Conservation (phyloP, 768 basidiomycete genomes). For the Leucocoprinus leucothites region DNA sequence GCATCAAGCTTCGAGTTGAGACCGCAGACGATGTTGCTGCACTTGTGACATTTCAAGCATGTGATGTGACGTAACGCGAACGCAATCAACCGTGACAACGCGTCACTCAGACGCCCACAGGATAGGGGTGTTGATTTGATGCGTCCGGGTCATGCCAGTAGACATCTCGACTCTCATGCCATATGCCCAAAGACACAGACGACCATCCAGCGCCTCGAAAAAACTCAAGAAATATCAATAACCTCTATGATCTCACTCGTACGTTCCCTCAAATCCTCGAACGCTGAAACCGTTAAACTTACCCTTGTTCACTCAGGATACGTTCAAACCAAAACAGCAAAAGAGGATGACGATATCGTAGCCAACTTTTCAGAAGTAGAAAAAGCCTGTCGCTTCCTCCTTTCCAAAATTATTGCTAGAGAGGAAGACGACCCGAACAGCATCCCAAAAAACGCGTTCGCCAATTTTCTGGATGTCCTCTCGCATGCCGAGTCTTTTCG, state of each 20-base stretch:
- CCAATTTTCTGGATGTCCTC: conserved; percentile 14
- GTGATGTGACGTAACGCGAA: conserved; percentile 15
- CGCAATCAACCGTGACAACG: conserved; percentile 3
- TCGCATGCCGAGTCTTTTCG: conserved; percentile 13
- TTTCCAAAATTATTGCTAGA: conserved; percentile 1
- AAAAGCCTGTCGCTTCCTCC: conserved; percentile 3
- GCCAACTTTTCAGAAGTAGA: background rate
- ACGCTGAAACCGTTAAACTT: background rate
- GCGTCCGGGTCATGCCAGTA: background rate
- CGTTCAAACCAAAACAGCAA: background rate
- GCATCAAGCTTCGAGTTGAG: no score
- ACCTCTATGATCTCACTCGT: background rate
- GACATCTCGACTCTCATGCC: background rate
- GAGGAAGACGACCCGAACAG: conserved; percentile 5
- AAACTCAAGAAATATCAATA: background rate
- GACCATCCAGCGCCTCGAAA: background rate
- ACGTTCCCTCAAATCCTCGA: background rate
- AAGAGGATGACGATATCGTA: background rate
- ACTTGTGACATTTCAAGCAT: no score
- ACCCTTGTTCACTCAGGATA: background rate
- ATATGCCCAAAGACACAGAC: conserved; percentile 1
- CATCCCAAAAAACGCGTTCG: conserved; percentile 9
- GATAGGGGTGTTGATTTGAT: conserved; percentile 1
- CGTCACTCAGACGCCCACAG: background rate
- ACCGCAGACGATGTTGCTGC: no score